A percentile compares a stretch with the other conserved stretches of the same genome.
phyloP scores from a whole-genome alignment of 768 basidiomycete species.

The Amanita inopinata region DNA sequence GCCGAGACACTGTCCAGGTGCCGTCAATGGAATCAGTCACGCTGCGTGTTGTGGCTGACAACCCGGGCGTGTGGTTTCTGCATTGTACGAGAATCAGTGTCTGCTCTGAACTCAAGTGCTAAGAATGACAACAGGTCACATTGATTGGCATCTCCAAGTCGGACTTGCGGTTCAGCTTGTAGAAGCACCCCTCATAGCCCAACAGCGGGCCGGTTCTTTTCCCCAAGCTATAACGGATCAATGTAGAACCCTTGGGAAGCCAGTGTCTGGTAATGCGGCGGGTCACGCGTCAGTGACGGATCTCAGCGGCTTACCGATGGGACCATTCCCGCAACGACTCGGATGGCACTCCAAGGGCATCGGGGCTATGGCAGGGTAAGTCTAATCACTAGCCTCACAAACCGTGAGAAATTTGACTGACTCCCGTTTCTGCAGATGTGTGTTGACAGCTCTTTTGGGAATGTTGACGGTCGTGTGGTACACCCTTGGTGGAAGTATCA shows the following conservation, averaged over 20 bases:
- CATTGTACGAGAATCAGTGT: slow-evolving; percentile 43
- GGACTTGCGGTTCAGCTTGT: slow-evolving; percentile 84
- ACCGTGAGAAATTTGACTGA: slow-evolving; percentile 12
- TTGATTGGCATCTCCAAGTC: slow-evolving; percentile 77
- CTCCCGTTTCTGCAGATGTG: slow-evolving; percentile 41
- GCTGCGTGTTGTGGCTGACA: slow-evolving; percentile 77
- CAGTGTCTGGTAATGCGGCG: slow-evolving; percentile 77
- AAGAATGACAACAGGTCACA: slow-evolving; percentile 42
- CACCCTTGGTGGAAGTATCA: slow-evolving; percentile 56
- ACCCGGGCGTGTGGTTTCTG: slow-evolving; percentile 86
- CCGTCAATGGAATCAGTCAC: slow-evolving; percentile 59
- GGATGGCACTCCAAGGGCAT: slow-evolving; percentile 72
- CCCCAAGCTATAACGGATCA: slow-evolving; percentile 62
- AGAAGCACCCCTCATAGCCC: slow-evolving; percentile 67
- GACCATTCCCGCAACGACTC: slow-evolving; percentile 63
- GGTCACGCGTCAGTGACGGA: slow-evolving; percentile 66
- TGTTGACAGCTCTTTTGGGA: slow-evolving; percentile 76
- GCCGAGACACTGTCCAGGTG: slow-evolving; percentile 83
- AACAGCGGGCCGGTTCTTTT: slow-evolving; percentile 37
- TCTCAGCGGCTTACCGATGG: slow-evolving; percentile 50
- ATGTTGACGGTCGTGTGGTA: slow-evolving; percentile 86
- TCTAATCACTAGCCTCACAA: slow-evolving; percentile 1
- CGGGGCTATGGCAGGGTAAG: slow-evolving; percentile 65
- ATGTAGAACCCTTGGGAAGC: slow-evolving; percentile 52
- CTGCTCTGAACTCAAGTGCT: not conserved